These are phyloP conservation scores for Trichoderma polysporum DNA, from an alignment of 2,329 filamentous ascomycete genomes.

Conservation along the genomic window DNA sequence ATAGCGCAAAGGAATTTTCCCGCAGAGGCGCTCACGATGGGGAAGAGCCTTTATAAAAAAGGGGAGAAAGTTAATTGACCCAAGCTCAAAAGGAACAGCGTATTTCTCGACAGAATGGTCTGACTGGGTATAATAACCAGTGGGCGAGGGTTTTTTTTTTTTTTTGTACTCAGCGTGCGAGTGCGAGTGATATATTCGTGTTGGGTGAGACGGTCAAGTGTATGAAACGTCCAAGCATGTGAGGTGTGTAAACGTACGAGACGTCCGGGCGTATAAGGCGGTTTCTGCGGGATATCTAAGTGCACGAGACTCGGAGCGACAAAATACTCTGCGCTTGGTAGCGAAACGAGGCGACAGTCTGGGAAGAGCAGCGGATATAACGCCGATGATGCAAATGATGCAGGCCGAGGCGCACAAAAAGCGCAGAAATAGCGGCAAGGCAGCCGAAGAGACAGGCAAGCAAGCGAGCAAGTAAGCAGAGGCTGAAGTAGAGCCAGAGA, in stretches of 20 bases:
- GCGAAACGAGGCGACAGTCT: not conserved
- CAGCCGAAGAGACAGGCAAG: not conserved
- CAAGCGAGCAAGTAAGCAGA: not conserved
- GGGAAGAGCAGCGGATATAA: not conserved
- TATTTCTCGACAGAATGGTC: too few relatives aligned
- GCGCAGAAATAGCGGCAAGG: not conserved
- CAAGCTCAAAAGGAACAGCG: too few relatives aligned
- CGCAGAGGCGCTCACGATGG: too few relatives aligned
- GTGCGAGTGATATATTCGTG: not conserved
- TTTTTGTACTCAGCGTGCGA: not conserved
- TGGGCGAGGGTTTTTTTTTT: not conserved
- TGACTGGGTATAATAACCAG: not conserved
- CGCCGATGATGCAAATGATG: not conserved
- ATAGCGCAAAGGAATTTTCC: too few relatives aligned
- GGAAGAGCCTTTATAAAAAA: too few relatives aligned
- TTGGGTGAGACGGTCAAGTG: not conserved
- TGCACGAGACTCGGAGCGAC: too few relatives aligned
- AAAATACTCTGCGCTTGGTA: too few relatives aligned
- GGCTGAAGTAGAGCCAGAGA: constrained; percentile 35
- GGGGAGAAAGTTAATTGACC: too few relatives aligned
- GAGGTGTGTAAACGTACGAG: not conserved
- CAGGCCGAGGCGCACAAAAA: not conserved
- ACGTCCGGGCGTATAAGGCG: not conserved
- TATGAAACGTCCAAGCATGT: not conserved
- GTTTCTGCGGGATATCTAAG: not conserved